Evolutionary conservation across 257 asterid genomes (phyloP).

Genomic region (Ocimum tenuiflorum): DNA sequence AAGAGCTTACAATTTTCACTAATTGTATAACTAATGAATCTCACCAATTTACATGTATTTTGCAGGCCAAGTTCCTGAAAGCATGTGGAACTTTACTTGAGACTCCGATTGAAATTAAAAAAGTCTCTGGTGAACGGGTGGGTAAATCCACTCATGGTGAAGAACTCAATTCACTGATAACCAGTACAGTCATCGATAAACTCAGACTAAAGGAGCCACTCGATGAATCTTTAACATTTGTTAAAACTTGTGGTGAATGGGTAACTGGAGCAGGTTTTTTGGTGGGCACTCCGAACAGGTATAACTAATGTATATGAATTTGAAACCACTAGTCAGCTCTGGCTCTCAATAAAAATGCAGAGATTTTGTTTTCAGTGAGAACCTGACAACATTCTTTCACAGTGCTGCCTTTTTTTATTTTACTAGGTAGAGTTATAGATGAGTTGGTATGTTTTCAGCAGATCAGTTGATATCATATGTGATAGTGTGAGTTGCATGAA

Average conservation of each 20-base stretch:
- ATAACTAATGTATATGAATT: conserved; percentile 4
- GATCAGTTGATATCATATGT: not conserved
- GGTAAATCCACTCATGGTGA: conserved; percentile 29
- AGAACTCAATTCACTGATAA: conserved; percentile 28
- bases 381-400: no score
- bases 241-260: conserved; percentile 33
- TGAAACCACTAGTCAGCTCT: not conserved
- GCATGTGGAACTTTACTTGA: conserved; percentile 79
- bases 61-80: conserved; percentile 76
- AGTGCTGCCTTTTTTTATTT: not conserved
- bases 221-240: conserved; percentile 38
- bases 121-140: conserved; percentile 29
- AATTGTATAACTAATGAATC: not conserved
- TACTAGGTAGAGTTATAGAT: not conserved
- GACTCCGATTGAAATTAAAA: conserved; percentile 68
- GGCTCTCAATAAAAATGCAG: no score
- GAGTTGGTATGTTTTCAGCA: not conserved
- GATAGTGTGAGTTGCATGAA: no score
- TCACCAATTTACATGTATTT: not conserved
- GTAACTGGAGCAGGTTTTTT: conserved; percentile 29
- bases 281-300: conserved; percentile 65
- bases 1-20: not conserved
- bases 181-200: conserved; percentile 29
- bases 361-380: no score
- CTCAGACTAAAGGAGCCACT: conserved; percentile 34